These are phyloP conservation scores for Nitzschia palea DNA, from an alignment of 108 stramenopile species.

Conservation along the genomic window DNA sequence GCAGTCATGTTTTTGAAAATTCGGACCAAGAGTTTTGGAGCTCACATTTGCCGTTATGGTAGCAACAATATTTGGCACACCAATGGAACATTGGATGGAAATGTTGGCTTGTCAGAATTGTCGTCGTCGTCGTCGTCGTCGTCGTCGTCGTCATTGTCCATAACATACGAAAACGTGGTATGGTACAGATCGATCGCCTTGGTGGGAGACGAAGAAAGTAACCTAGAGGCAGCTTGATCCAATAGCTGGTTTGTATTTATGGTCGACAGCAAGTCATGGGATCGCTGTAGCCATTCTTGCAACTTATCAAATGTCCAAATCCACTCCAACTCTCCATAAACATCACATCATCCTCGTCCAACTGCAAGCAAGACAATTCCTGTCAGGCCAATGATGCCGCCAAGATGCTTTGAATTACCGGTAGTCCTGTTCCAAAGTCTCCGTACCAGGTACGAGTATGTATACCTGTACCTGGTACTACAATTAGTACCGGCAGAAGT, in stretches of 20 bases:
- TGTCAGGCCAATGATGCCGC: slow-evolving; percentile 75
- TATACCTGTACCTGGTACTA: too few species aligned
- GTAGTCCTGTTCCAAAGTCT: slow-evolving; percentile 37
- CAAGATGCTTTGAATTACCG: slow-evolving; percentile 72
- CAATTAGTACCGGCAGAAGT: too few species aligned
- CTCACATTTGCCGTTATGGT: slow-evolving; percentile 69
- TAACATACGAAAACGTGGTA: slow-evolving; percentile 33
- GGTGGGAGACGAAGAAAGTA: too few species aligned
- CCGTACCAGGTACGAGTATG: not conserved
- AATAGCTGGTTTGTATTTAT: slow-evolving; percentile 21
- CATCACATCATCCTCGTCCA: slow-evolving; percentile 73
- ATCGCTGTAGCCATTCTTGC: slow-evolving; percentile 11
- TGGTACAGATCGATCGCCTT: slow-evolving; percentile 43
- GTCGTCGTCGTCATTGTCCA: slow-evolving; percentile 1
- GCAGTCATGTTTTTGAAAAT: slow-evolving; percentile 74
- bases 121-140: too few species aligned
- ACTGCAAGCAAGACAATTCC: slow-evolving; percentile 72
- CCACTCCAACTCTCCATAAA: slow-evolving; percentile 81
- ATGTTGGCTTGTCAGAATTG: not conserved
- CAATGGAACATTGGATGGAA: too few species aligned
- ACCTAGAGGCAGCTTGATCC: slow-evolving; percentile 21
- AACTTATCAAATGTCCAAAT: slow-evolving; percentile 48
- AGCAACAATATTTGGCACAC: too few species aligned
- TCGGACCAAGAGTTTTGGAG: slow-evolving; percentile 54
- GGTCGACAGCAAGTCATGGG: too few species aligned